Base-by-base conservation (phyloP, 805 yeast species). In the Metschnikowia sp. region DNA sequence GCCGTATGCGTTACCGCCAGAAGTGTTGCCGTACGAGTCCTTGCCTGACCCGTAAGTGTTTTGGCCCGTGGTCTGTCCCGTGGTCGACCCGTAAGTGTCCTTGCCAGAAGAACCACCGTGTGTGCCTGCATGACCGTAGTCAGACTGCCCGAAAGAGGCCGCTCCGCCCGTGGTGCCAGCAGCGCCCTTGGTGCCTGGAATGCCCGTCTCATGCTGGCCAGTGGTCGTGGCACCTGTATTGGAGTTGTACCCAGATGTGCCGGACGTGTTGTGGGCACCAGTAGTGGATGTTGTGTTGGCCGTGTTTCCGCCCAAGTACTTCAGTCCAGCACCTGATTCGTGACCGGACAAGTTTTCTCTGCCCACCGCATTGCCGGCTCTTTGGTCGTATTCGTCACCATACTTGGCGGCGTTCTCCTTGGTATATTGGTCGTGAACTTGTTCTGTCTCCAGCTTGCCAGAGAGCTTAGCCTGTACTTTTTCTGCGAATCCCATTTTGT, bases 401-500 rank as follows among this genome's bases (percentile, higher is more conserved):
- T 62, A 57, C 48, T 64, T 60, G 34, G 59, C 60, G 30, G 66
- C 65, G 34, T 61, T 58, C 34, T 60, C 69, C 47, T 59, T 61
- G 47, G 52, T 54, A 37, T 61, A 59, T 46, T 61, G 58, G 13
- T 68, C 70, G 35, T 61, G 68, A 49, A 58, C 62, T 49, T 63
- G 59, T 53, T 68, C 68, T 31, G 51, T 39, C 29, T 65, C 62
- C 10, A 66, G 66, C 48, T 64, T 59, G 45, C 64, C 62, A 13
- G 54, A 42, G 35, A 64, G 54, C 51, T 66, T 67, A 28, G 58
- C 52, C 51, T 57, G 59, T 44, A 70, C 52, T 55, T 68, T 70
- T 52, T 70, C 74, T 19, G 69, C 55, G 43, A 70, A 59, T 45
- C 75, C 74, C 75, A 70, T 70, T 8, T 32, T 32, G 34, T 9